Evolutionary conservation across 352 stramenopile species (phyloP), one percentile per base, ranked within the genome.

Genomic region (Phytopythium cucurbitacearum): DNA sequence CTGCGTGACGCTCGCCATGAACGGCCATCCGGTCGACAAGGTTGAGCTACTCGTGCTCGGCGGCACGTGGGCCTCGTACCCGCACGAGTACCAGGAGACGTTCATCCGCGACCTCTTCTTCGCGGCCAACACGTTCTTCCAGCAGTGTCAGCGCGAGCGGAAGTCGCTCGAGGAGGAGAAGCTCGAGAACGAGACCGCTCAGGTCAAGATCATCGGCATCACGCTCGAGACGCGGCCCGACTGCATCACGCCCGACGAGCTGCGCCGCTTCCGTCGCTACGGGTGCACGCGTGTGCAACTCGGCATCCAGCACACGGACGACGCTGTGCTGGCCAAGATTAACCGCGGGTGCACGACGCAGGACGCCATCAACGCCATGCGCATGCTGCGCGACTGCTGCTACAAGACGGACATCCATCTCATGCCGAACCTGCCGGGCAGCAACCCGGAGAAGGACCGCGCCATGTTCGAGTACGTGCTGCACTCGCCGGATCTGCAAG

Each of bases 381-480:
- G 80, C 34, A 56, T 97, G 48, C 75, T 97, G 43, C 94, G 92
- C 40, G 88, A 97, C 58, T 95, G 86, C 57, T 96, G 91, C 63
- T 97, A 97, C 73, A 97, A 97, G 74, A 95, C 87, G 1, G 89
- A 97, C 60, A 91, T 97, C 48, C 91, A 97, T 51, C 60, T 97
- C 33, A 97, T 97, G 91, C 91, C 91, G 5, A 97, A 97, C 54
- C 60, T 97, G 32, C 91, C 91, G 1, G 91, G 89, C 1, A 89
- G 84, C 32, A 76, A 83, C 36, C 69, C 82, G 0, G 88, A 91
- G 33, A 82, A 85, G 40, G 91, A 98, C 62, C 73, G 73, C 15
- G 55, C 66, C 13, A 98, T 98, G 91, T 97, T 98, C 58, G 79
- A 96, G 13, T 89, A 91, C 41, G 85, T 98, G 13, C 61, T 98